Evolutionary conservation across 2,329 filamentous ascomycete genomes (phyloP).

Genomic region (Sporothrix variecibatus): DNA sequence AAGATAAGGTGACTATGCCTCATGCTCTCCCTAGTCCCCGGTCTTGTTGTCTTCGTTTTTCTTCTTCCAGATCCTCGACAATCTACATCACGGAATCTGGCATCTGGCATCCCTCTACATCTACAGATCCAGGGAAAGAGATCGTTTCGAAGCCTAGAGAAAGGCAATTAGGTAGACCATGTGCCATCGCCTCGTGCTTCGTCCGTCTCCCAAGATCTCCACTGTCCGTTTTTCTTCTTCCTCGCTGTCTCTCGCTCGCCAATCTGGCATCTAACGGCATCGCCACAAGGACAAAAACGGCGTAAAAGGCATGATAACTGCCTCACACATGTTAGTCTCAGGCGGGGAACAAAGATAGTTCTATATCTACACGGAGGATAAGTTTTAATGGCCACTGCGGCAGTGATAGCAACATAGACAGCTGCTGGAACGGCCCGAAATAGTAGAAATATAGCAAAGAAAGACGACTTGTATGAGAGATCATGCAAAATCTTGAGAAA

Average conservation of each 20-base stretch:
- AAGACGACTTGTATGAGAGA: background rate
- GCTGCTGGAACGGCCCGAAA: background rate
- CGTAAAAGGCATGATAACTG: background rate
- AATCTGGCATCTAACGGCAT: background rate
- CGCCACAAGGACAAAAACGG: background rate
- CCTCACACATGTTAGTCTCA: background rate
- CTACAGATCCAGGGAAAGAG: background rate
- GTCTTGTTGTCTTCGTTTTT: background rate
- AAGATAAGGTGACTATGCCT: background rate
- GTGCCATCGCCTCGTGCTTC: background rate
- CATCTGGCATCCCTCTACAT: background rate
- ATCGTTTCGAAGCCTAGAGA: too few relatives aligned
- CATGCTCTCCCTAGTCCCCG: background rate
- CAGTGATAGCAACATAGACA: background rate
- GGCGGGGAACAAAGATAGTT: background rate
- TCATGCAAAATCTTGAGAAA: background rate
- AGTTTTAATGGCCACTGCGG: background rate
- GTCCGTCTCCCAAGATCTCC: background rate
- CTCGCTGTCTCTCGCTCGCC: background rate
- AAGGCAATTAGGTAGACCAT: background rate
- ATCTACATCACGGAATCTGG: background rate
- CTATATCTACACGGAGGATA: background rate
- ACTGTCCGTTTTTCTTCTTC: background rate
- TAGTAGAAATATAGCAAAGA: background rate
- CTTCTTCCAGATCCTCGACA: background rate